Conservation (phyloP, 768 basidiomycete species). For the Tulasnella sp. region DNA sequence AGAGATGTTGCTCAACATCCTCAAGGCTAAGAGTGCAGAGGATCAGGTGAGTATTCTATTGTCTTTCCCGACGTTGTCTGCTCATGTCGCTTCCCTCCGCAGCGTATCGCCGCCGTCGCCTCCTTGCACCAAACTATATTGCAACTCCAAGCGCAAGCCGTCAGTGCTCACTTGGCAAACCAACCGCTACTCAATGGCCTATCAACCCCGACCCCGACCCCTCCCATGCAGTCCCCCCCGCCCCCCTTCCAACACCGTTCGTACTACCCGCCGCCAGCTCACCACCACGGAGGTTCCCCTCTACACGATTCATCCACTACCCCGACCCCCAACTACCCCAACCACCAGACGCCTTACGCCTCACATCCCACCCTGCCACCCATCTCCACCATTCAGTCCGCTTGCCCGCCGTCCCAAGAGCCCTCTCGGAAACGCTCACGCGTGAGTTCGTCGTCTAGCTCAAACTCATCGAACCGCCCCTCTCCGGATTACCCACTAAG, state of each 20-base stretch:
- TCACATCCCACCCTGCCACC: slow-evolving; percentile 11
- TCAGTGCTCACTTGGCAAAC: slow-evolving; percentile 21
- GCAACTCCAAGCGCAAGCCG: slow-evolving; percentile 28
- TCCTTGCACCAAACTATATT: slow-evolving; percentile 60
- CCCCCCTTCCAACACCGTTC: neutral
- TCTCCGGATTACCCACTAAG: slow-evolving; percentile 19
- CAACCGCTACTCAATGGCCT: neutral
- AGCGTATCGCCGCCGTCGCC: slow-evolving; percentile 62
- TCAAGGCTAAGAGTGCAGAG: slow-evolving; percentile 85
- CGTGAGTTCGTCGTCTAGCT: slow-evolving; percentile 38
- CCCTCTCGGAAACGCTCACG: slow-evolving; percentile 45
- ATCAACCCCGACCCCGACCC: slow-evolving; percentile 13
- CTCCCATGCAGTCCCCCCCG: slow-evolving; percentile 13
- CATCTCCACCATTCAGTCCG: slow-evolving; percentile 4
- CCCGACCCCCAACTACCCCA: neutral
- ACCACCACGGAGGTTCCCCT: neutral
- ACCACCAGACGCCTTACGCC: neutral
- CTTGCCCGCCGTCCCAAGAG: neutral
- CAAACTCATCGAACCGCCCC: slow-evolving; percentile 32
- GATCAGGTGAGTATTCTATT: slow-evolving; percentile 55
- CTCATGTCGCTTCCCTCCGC: neutral
- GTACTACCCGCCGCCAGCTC: neutral
- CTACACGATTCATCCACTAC: neutral
- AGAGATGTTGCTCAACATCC: slow-evolving; percentile 79
- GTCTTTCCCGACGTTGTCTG: neutral